These are phyloP conservation scores for Massospora cicadina DNA, from an alignment of 371 early-diverging fungal species.

Conservation along the genomic window DNA sequence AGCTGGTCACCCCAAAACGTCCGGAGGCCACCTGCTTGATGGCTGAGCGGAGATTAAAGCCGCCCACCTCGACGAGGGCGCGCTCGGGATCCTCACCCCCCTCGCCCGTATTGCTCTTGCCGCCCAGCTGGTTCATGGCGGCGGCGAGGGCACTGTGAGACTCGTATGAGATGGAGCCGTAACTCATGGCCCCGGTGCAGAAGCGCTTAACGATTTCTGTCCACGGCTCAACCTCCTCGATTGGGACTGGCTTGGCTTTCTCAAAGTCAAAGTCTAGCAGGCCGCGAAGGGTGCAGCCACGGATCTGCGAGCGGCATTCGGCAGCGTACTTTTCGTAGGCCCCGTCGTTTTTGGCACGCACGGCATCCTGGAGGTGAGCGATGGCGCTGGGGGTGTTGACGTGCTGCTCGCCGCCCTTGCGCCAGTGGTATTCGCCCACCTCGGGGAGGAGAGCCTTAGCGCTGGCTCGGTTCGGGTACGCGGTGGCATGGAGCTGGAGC, in stretches of 20 bases:
- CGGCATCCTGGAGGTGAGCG: slow-evolving; percentile 86
- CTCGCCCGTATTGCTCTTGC: slow-evolving; percentile 95
- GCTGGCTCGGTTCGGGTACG: slow-evolving; percentile 70
- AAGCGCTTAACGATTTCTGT: slow-evolving; percentile 84
- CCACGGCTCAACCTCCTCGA: slow-evolving; percentile 96
- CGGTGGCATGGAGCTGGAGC: slow-evolving; percentile 65
- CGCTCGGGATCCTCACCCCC: slow-evolving; percentile 90
- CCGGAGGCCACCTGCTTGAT: slow-evolving; percentile 97
- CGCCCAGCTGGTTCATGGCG: slow-evolving; percentile 90
- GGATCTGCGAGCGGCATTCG: slow-evolving; percentile 60
- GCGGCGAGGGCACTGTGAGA: slow-evolving; percentile 79
- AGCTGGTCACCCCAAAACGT: slow-evolving; percentile 90
- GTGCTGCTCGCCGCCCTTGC: slow-evolving; percentile 79
- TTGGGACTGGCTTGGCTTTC: slow-evolving; percentile 48
- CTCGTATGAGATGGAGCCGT: slow-evolving; percentile 90
- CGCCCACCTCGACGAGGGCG: slow-evolving; percentile 31
- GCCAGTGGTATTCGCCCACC: slow-evolving; percentile 92
- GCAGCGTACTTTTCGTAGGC: slow-evolving; percentile 72
- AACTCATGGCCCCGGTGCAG: slow-evolving; percentile 97
- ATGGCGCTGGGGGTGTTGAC: slow-evolving; percentile 78
- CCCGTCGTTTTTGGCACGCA: slow-evolving; percentile 69
- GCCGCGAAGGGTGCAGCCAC: slow-evolving; percentile 85
- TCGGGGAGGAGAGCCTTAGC: slow-evolving; percentile 83
- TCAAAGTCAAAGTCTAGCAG: slow-evolving; percentile 76
- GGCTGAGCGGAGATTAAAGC: slow-evolving; percentile 69